Conservation (phyloP, 2,329 filamentous ascomycete genomes). For the Trichophyton schoenleinii region DNA sequence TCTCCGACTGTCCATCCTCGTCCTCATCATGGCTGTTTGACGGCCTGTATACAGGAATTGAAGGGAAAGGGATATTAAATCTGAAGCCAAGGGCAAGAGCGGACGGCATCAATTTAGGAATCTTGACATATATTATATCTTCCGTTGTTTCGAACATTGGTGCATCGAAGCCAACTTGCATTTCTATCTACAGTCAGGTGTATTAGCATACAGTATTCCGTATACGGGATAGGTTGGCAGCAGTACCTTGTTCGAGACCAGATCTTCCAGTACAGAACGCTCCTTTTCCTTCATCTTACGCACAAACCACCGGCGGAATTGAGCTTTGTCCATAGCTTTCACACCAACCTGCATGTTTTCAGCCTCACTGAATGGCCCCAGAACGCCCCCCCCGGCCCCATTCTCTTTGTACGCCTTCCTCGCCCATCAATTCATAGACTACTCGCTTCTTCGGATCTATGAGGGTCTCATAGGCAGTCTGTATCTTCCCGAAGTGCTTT, state of each 20-base stretch:
- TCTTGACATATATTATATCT: constrained; percentile 21
- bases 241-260: constrained; percentile 29
- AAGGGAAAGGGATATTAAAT: constrained; percentile 25
- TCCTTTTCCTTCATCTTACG: constrained; percentile 30
- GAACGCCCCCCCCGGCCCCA: constrained; percentile 19
- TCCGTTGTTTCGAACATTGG: constrained; percentile 20
- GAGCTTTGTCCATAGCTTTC: constrained; percentile 25
- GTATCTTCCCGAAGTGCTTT: constrained; percentile 28
- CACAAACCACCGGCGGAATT: constrained; percentile 33
- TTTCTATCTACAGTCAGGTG: constrained; percentile 18
- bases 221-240: constrained; percentile 4
- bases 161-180: constrained; percentile 27
- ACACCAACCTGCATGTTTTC: constrained; percentile 25
- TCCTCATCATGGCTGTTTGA: constrained; percentile 13
- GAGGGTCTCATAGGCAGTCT: constrained; percentile 32
- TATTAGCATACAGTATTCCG: not conserved
- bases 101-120: constrained; percentile 15
- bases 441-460: constrained; percentile 30
- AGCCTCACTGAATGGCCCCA: constrained; percentile 25
- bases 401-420: constrained; percentile 29
- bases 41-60: constrained; percentile 14
- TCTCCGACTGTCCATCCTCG: constrained; percentile 5
- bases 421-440: constrained; percentile 33
- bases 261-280: constrained; percentile 23
- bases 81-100: constrained; percentile 22